Evolutionary conservation across 2,329 filamentous ascomycete genomes (phyloP).

Genomic region (Cladosporium sp.): DNA sequence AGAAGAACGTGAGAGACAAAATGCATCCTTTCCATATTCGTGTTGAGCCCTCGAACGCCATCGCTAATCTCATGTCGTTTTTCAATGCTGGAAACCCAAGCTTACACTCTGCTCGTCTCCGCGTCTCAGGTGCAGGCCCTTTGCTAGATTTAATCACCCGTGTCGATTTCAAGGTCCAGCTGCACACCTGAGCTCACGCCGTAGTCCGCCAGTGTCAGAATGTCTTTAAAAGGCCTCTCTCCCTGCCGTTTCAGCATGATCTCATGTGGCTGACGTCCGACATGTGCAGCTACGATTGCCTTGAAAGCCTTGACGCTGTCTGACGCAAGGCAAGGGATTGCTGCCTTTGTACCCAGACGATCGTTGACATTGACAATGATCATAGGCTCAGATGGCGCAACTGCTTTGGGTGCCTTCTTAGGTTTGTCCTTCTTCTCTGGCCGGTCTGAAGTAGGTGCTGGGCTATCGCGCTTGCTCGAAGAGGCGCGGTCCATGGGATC

Average conservation of each 20-base stretch:
- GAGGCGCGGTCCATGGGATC: slow-evolving; percentile 5
- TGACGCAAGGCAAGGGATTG: slow-evolving; percentile 80
- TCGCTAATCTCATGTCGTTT: neutral
- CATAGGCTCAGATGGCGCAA: slow-evolving; percentile 64
- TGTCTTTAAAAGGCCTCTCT: slow-evolving; percentile 89
- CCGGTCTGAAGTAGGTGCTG: slow-evolving; percentile 16
- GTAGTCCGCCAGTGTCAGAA: slow-evolving; percentile 83
- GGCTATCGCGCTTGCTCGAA: slow-evolving; percentile 9
- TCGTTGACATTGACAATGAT: slow-evolving; percentile 94
- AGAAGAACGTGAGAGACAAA: too few relatives aligned
- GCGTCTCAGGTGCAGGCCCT: neutral
- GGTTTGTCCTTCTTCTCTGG: slow-evolving; percentile 25
- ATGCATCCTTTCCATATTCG: too few relatives aligned
- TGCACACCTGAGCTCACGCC: slow-evolving; percentile 86
- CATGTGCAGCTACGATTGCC: slow-evolving; percentile 81
- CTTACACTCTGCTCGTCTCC: too few relatives aligned
- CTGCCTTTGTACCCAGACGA: slow-evolving; percentile 90
- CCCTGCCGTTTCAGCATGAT: slow-evolving; percentile 90
- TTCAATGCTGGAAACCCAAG: too few relatives aligned
- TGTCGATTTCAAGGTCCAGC: slow-evolving; percentile 44
- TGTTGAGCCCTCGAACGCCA: neutral
- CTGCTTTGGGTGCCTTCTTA: slow-evolving; percentile 20
- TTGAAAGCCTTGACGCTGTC: slow-evolving; percentile 87
- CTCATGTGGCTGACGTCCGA: slow-evolving; percentile 84
- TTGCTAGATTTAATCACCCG: slow-evolving; percentile 31